Base-by-base conservation (phyloP, 257 asterid species). In the Eucommia ulmoides region DNA sequence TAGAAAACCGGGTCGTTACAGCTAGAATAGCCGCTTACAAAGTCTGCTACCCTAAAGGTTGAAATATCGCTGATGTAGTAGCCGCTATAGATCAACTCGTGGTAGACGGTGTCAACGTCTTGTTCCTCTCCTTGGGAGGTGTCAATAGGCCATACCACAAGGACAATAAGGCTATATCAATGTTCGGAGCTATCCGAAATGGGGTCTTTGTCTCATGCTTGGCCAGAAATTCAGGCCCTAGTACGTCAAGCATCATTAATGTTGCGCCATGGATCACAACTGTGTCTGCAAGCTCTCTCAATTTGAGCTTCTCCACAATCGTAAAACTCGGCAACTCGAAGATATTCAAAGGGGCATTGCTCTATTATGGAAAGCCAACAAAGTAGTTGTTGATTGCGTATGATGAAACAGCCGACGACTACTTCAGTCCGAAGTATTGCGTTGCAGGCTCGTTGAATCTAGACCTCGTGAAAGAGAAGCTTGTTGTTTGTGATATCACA, bases 231-330 rank as follows among this genome's bases (percentile, higher is more conserved):
- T 64, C 78, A 0, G 94, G 97, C 1, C 94, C 97, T 2, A 19
- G 12, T 0, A 51, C 16, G 20, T 75, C 84, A n/a, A 55, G 74
- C 0, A 78, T 76, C 2, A 59, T 71, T 52, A 87, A 83, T 33
- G 50, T 45, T 17, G 86, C 96, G 0, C 96, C 96, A 0, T 86
- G 96, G 96, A 61, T 86, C 23, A 69, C 68, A 54, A 82, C 96
- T 0, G 94, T 83, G 44, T 93, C 77, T 11, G 96, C 96, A 0
- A 86, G 92, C 78, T 71, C 68, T 55, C 69, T 52, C 23, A 86
- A 80, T 50, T 74, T 88, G 0, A 50, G 35, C 20, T 81, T 84
- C 38, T 82, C 82, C 2, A 63, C 82, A 12, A 48, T 11, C 9
- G 63, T 79, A 14, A 33, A 52, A 14, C 78, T 81, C 0, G 93